phyloP scores from a whole-genome alignment of 768 basidiomycete genomes.

The Kwoniella sp. region DNA sequence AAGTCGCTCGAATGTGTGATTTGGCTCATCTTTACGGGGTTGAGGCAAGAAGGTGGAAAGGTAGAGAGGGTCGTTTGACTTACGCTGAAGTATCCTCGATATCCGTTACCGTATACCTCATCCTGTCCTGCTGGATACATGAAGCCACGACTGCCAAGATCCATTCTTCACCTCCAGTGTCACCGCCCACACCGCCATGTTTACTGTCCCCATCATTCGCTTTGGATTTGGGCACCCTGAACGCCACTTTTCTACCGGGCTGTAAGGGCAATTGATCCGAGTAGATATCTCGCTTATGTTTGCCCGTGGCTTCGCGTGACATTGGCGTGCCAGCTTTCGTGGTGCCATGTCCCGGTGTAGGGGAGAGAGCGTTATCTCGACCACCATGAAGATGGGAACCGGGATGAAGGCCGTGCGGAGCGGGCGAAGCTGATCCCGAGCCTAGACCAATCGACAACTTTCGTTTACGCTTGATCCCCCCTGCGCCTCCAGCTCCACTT shows the following conservation, averaged over 20 bases:
- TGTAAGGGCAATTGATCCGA: slow-evolving; percentile 55
- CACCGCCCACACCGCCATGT: slow-evolving; percentile 3
- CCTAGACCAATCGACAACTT: slow-evolving; percentile 11
- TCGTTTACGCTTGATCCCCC: slow-evolving; percentile 27
- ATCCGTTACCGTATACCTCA: slow-evolving; percentile 57
- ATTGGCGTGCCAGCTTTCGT: slow-evolving; percentile 18
- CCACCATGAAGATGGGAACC: not conserved
- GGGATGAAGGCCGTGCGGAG: slow-evolving; percentile 5
- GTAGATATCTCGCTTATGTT: slow-evolving; percentile 45
- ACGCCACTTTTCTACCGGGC: slow-evolving; percentile 55
- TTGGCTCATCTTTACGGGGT: too few relatives aligned
- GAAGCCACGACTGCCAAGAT: slow-evolving; percentile 56
- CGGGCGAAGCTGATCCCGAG: slow-evolving; percentile 22
- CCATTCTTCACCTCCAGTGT: slow-evolving; percentile 51
- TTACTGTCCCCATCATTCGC: not conserved
- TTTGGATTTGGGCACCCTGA: slow-evolving; percentile 42
- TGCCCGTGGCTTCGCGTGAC: slow-evolving; percentile 34
- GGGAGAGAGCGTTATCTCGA: not conserved
- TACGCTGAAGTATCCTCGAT: slow-evolving; percentile 44
- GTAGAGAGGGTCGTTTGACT: not conserved
- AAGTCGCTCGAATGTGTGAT: too few relatives aligned
- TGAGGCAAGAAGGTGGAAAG: too few relatives aligned
- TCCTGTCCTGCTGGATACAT: slow-evolving; percentile 54
- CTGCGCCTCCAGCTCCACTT: not conserved
- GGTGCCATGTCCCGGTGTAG: not conserved